Evolutionary conservation across 2,329 filamentous ascomycete species (phyloP).

Genomic region (Elsinoe ampelina): DNA sequence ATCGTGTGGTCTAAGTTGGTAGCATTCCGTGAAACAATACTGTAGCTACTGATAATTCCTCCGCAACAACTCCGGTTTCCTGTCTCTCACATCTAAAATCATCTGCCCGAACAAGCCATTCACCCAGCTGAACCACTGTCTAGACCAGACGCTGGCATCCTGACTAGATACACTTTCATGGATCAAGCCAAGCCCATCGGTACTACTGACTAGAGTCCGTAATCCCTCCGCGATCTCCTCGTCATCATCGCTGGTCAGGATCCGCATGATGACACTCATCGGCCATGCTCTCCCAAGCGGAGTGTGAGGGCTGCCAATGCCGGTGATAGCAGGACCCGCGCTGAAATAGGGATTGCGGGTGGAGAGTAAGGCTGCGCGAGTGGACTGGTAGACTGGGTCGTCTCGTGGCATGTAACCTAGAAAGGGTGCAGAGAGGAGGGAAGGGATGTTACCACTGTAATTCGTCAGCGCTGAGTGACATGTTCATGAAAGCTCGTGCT

Average conservation of each 20-base stretch:
- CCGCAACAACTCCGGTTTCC: slow-evolving; percentile 35
- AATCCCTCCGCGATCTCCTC: slow-evolving; percentile 38
- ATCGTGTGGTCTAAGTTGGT: too few relatives aligned
- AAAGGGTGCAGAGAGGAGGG: slow-evolving; percentile 55
- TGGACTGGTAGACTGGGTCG: slow-evolving; percentile 38
- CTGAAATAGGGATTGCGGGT: slow-evolving; percentile 41
- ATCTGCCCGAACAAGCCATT: slow-evolving; percentile 44
- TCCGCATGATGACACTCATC: slow-evolving; percentile 43
- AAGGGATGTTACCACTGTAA: slow-evolving; percentile 53
- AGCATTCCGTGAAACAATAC: not conserved
- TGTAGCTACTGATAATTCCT: slow-evolving; percentile 34
- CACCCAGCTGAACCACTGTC: slow-evolving; percentile 43
- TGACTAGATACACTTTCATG: slow-evolving; percentile 45
- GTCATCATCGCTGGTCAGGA: slow-evolving; percentile 41
- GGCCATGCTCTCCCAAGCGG: slow-evolving; percentile 42
- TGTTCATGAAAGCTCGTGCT: not conserved
- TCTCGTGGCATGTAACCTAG: slow-evolving; percentile 44
- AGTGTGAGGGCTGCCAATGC: slow-evolving; percentile 41
- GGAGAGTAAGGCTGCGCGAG: slow-evolving; percentile 36
- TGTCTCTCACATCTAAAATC: slow-evolving; percentile 37
- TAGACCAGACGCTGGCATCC: slow-evolving; percentile 37
- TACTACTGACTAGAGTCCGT: slow-evolving; percentile 37
- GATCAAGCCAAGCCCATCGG: slow-evolving; percentile 40
- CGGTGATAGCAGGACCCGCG: slow-evolving; percentile 39
- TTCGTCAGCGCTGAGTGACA: not conserved